phyloP scores from a whole-genome alignment of 169 alveolate species.

The Plasmodium blacklocki region DNA sequence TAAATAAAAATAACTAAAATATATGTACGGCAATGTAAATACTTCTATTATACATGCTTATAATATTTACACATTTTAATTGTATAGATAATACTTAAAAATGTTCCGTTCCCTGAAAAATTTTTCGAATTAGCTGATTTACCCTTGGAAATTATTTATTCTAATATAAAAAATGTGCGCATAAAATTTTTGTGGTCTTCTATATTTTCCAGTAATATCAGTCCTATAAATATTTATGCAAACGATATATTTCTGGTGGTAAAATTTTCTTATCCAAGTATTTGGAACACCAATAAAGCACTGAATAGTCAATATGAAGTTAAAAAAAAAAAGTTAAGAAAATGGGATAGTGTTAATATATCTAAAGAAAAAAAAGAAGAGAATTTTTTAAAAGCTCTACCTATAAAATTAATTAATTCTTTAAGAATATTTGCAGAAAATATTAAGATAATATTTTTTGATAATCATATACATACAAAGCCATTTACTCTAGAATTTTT shows the following conservation, averaged over 20 bases:
- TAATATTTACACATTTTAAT: too few species aligned
- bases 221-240: conserved; percentile 80
- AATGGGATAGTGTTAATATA: conserved; percentile 68
- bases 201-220: conserved; percentile 76
- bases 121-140: conserved; percentile 87
- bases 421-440: conserved; percentile 82
- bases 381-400: conserved; percentile 80
- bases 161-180: conserved; percentile 83
- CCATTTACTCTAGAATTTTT: conserved; percentile 86
- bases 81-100: conserved; percentile 79
- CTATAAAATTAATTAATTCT: conserved; percentile 84
- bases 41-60: not conserved
- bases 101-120: conserved; percentile 87
- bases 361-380: conserved; percentile 78
- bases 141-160: conserved; percentile 86
- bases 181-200: conserved; percentile 84
- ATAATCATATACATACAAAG: conserved; percentile 83
- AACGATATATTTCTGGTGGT: conserved; percentile 78
- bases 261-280: conserved; percentile 81
- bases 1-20: not conserved
- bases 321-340: conserved; percentile 39
- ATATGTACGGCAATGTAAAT: not conserved
- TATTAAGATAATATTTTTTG: conserved; percentile 82
- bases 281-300: conserved; percentile 77
- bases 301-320: conserved; percentile 23